Evolutionary conservation across 257 asterid genomes (phyloP).

Genomic region (Anisodus tanguticus): DNA sequence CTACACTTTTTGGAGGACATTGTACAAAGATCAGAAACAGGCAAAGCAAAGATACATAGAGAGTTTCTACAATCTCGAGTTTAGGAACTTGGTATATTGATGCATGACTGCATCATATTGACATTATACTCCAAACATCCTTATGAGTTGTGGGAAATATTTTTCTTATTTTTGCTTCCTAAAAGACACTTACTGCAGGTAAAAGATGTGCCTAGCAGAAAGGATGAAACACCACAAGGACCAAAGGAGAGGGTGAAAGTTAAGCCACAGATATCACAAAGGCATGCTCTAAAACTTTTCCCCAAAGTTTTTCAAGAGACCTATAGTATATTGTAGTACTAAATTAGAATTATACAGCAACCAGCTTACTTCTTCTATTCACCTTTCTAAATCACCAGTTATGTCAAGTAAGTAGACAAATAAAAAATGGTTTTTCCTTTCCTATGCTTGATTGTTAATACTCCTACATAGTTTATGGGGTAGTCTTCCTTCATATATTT

Average conservation of each 20-base stretch:
- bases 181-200: slow-evolving; percentile 46
- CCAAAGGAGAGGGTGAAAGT: slow-evolving; percentile 54
- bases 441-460: neutral
- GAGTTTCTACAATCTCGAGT: slow-evolving; percentile 75
- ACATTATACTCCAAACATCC: neutral
- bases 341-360: slow-evolving; percentile 5
- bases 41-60: slow-evolving; percentile 78
- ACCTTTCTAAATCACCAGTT: neutral
- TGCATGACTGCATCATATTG: neutral
- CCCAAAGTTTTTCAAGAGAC: neutral
- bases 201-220: slow-evolving; percentile 51
- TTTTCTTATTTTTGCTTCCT: neutral
- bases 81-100: slow-evolving; percentile 64
- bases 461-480: slow-evolving; percentile 5
- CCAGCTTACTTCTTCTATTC: neutral
- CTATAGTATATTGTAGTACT: neutral
- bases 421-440: neutral
- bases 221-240: slow-evolving; percentile 43
- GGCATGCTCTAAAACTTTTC: slow-evolving; percentile 42
- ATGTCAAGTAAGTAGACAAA: slow-evolving; percentile 20
- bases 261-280: slow-evolving; percentile 49
- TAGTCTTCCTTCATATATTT: neutral
- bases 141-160: neutral
- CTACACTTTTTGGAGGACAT: slow-evolving; percentile 79
- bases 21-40: slow-evolving; percentile 61